These are phyloP conservation scores for Ceratocystis cubensis DNA, from an alignment of 2,329 filamentous ascomycete species.

Conservation along the genomic window DNA sequence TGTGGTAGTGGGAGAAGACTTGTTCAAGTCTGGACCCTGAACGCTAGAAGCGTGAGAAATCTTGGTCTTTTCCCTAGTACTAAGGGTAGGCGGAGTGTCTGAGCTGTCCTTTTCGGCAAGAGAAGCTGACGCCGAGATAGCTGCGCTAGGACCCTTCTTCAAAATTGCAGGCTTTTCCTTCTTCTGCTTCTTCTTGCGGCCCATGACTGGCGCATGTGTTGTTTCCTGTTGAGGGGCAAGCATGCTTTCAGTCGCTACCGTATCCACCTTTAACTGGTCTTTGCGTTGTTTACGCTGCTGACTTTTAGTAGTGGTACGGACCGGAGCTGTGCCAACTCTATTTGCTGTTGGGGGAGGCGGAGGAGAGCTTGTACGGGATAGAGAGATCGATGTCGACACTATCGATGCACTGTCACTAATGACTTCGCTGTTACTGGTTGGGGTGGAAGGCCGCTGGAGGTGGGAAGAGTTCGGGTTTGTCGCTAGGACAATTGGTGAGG, in stretches of 20 bases:
- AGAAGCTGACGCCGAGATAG: not conserved
- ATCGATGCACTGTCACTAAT: conserved; percentile 67
- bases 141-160: conserved; percentile 21
- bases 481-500: conserved; percentile 26
- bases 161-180: conserved; percentile 45
- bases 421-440: conserved; percentile 51
- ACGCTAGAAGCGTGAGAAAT: not conserved
- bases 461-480: conserved; percentile 15
- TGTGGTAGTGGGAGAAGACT: not conserved
- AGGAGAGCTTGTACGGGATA: conserved; percentile 58
- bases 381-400: conserved; percentile 56
- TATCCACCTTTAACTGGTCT: conserved; percentile 49
- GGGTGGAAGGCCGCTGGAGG: conserved; percentile 50
- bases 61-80: not conserved
- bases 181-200: conserved; percentile 75
- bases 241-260: conserved; percentile 40
- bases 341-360: conserved; percentile 45
- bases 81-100: not conserved
- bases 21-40: not conserved
- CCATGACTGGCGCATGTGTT: conserved; percentile 55
- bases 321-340: conserved; percentile 55
- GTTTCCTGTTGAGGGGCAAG: conserved; percentile 42
- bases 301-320: conserved; percentile 61
- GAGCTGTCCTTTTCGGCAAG: not conserved
- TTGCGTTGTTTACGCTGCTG: conserved; percentile 66